Evolutionary conservation across 164 flowering plant species (phyloP).

Genomic region (Magnolia kwangsiensis): DNA sequence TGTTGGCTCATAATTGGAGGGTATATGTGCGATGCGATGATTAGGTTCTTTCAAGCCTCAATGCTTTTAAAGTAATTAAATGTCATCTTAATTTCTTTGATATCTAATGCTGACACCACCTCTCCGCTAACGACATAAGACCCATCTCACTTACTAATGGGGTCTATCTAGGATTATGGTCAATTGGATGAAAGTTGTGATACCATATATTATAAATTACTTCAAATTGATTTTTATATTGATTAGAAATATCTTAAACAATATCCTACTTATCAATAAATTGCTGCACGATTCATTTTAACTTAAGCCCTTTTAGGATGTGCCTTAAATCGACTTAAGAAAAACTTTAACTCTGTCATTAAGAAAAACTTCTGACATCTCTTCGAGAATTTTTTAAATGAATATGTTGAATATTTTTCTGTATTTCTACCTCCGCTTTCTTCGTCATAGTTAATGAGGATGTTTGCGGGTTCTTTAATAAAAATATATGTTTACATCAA

Average conservation of each 20-base stretch:
- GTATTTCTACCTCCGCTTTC: no score
- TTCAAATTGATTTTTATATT: neutral
- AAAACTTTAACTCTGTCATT: no score
- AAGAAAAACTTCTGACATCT: no score
- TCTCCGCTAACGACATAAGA: neutral
- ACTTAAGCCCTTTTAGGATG: no score
- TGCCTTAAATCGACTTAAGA: no score
- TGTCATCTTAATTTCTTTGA: neutral
- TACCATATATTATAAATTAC: neutral
- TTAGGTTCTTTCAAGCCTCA: neutral
- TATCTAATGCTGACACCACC: neutral
- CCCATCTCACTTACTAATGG: neutral
- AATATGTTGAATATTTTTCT: no score
- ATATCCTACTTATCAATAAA: neutral
- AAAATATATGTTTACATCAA: no score
- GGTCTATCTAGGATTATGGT: neutral
- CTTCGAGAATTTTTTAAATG: no score
- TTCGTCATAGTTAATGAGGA: no score
- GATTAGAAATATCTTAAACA: neutral
- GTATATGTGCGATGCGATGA: neutral
- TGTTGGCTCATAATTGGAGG: neutral
- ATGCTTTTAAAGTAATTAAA: neutral
- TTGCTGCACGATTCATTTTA: no score
- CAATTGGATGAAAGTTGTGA: neutral
- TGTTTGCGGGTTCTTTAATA: no score